Conservation (phyloP, 2,329 filamentous ascomycete genomes). For the Penicillium frequentans region DNA sequence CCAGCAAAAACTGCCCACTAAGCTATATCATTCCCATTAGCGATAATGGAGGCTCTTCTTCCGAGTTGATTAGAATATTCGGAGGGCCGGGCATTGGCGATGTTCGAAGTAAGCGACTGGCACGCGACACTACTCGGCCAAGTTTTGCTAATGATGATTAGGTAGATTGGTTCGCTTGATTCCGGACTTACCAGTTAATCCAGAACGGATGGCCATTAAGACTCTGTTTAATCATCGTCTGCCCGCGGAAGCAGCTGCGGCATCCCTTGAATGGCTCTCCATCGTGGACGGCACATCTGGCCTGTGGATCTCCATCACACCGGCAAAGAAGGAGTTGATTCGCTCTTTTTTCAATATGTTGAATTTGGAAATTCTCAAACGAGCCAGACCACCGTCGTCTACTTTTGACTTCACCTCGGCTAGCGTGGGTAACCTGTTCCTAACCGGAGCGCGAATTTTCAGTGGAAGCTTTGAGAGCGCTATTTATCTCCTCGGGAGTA, state of each 20-base stretch:
- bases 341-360: conserved; percentile 74
- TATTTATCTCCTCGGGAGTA: conserved; percentile 83
- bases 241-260: conserved; percentile 59
- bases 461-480: conserved; percentile 89
- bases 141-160: conserved; percentile 36
- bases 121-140: background rate
- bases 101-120: conserved; percentile 61
- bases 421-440: conserved; percentile 75
- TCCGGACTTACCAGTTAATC: conserved; percentile 60
- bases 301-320: conserved; percentile 71
- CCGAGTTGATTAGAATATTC: conserved; percentile 90
- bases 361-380: conserved; percentile 76
- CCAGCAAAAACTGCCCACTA: conserved; percentile 66
- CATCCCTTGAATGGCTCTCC: conserved; percentile 79
- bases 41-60: conserved; percentile 93
- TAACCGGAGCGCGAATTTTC: conserved; percentile 84
- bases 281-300: conserved; percentile 80
- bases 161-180: conserved; percentile 89
- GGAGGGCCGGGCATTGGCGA: conserved; percentile 86
- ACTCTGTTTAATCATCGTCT: conserved; percentile 85
- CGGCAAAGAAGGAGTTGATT: conserved; percentile 73
- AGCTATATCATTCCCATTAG: conserved; percentile 93
- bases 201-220: conserved; percentile 74
- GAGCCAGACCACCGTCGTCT: conserved; percentile 66
- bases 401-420: conserved; percentile 77